Evolutionary conservation across 1,284 basidiomycete genomes (phyloP), one percentile per base, ranked within the genome.

Genomic region (Pseudozyma hubeiensis): DNA sequence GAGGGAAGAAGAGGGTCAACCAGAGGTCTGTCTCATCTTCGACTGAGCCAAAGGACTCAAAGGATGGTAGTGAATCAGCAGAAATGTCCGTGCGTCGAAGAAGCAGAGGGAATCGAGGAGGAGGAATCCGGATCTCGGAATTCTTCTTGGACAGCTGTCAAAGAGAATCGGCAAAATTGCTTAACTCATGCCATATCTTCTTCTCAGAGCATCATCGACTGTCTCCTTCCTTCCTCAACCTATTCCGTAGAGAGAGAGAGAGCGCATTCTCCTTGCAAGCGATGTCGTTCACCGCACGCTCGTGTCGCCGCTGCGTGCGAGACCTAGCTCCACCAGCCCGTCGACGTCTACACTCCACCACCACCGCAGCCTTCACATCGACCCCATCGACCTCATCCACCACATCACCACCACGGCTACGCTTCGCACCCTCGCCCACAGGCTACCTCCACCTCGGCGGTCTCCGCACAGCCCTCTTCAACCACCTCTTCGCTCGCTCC

Each of bases 341-440:
- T 17, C 41, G 49, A 19, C 41, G 57, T 40, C 34, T 46, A n/a
- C 43, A 47, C 37, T 29, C 52, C 24, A 44, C 47, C 33, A 50
- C 13, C 29, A 45, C 52, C 41, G 3, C 37, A 9, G 7, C 30
- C 16, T 19, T 47, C n/a, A n/a, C 41, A 3, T 8, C 51, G 17
- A 34, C 46, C 33, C 11, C 40, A 13, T n/a, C 40, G 11, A n/a
- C 13, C 10, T 37, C 61, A 13, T n/a, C 60, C 7, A 13, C 55
- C n/a, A 1, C 43, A 19, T n/a, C 40, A 17, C 31, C 34, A 53
- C 61, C 65, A 24, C 81, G 87, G 52, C 80, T 99, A 8, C 91
- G 96, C 7, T 99, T 99, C 85, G 96, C 96, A 0, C 96, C 97
- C 0, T 98, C 96, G 0, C 97, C 97, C 0, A 99, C 97, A 0